Percentiles rank a stretch among this genome's conserved stretches.
These are phyloP conservation scores for Tetrahymena elliotti DNA, from an alignment of 73 alveolate species.

Conservation along the genomic window DNA sequence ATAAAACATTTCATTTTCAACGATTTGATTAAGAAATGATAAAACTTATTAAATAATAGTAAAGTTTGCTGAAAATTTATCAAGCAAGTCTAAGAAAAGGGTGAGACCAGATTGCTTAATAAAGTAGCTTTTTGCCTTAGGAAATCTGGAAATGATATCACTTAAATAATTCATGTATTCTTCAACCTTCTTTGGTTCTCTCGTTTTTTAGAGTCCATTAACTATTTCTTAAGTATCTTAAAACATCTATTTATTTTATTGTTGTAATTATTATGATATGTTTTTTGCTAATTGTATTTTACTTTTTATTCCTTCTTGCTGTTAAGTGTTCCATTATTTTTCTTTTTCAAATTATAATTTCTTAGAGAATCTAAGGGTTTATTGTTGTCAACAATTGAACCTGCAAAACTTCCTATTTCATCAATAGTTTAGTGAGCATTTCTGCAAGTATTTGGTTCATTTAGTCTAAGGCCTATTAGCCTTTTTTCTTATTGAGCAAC, in stretches of 20 bases:
- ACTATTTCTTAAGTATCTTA: neutral
- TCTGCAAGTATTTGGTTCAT: neutral
- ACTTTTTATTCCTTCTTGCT: neutral
- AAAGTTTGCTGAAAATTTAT: constrained; percentile 8
- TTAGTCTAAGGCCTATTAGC: neutral
- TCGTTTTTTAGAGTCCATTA: neutral
- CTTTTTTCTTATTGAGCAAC: neutral
- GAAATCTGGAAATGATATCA: constrained; percentile 7
- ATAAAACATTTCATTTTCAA: constrained; percentile 29
- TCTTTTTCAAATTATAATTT: neutral
- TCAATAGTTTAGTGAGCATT: neutral
- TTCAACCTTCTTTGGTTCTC: neutral
- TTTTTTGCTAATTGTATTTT: neutral
- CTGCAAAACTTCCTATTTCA: neutral
- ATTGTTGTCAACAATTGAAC: neutral
- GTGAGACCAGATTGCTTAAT: neutral
- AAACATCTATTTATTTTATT: neutral
- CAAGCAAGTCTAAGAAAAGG: constrained; percentile 15
- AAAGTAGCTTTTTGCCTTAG: neutral
- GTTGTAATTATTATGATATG: neutral
- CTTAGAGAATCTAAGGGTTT: neutral
- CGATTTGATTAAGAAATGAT: constrained; percentile 32
- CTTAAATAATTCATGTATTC: constrained; percentile 1
- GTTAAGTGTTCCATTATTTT: neutral
- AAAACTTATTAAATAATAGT: constrained; percentile 11